Evolutionary conservation across 306 rosid species (phyloP).

Genomic region (cucumber (Cucumis sativus)): Cucumber_9930_V3 NC_026659.2:24830001-24830500

Average conservation of each 20-base stretch:
- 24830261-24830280: neutral
- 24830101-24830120: slow-evolving; percentile 7
- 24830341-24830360: neutral
- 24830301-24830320: neutral
- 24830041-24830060: slow-evolving; percentile 8
- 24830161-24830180: slow-evolving; percentile 38
- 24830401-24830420: neutral
- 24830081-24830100: slow-evolving; percentile 33
- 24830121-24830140: slow-evolving; percentile 6
- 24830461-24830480: neutral
- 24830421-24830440: neutral
- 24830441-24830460: neutral
- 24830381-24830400: neutral
- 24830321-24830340: neutral
- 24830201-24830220: slow-evolving; percentile 30
- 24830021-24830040: slow-evolving; percentile 31
- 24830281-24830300: neutral
- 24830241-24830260: slow-evolving; percentile 16
- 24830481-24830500: neutral
- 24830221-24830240: slow-evolving; percentile 29
- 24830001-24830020: slow-evolving; percentile 33
- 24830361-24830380: neutral
- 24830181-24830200: slow-evolving; percentile 28
- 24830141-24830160: slow-evolving; percentile 35
- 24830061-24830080: slow-evolving; percentile 25